These are phyloP conservation scores for Scytalidium lignicola DNA, from an alignment of 2,329 filamentous ascomycete genomes.

Conservation along the genomic window DNA sequence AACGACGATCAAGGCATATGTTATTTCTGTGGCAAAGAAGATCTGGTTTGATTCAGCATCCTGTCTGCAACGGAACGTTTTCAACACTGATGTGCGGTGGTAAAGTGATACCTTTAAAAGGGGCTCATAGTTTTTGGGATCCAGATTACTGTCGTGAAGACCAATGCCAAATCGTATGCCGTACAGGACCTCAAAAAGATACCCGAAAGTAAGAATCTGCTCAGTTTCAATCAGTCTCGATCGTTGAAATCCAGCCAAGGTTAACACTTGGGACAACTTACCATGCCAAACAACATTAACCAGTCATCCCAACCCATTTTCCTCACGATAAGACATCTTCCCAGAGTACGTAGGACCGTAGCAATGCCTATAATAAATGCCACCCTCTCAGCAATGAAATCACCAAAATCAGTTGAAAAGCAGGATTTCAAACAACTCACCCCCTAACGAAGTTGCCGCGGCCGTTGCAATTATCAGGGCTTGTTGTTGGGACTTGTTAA, in stretches of 20 bases:
- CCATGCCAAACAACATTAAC: conserved; percentile 2
- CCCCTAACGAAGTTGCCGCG: not conserved
- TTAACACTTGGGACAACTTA: not conserved
- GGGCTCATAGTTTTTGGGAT: not conserved
- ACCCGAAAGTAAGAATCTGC: conserved; percentile 9
- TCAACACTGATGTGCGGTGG: not conserved
- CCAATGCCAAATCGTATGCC: conserved; percentile 9
- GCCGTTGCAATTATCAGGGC: not conserved
- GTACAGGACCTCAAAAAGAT: conserved; percentile 13
- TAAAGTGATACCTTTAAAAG: not conserved
- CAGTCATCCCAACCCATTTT: conserved; percentile 4
- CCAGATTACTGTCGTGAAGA: conserved; percentile 6
- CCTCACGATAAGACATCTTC: conserved; percentile 6
- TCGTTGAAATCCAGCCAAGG: not conserved
- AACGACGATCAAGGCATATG: conserved; percentile 25
- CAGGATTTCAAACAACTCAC: not conserved
- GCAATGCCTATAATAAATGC: conserved; percentile 6
- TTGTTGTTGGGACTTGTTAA: not conserved
- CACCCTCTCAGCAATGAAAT: not conserved
- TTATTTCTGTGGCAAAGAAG: conserved; percentile 26
- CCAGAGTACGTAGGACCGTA: conserved; percentile 5
- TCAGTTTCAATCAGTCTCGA: not conserved
- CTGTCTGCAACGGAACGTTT: not conserved
- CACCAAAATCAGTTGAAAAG: not conserved
- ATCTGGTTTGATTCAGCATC: conserved; percentile 7